Evolutionary conservation across 1,284 basidiomycete genomes (phyloP), one percentile per base, ranked within the genome.

Genomic region (Austroboletus novae-zelandiae): DNA sequence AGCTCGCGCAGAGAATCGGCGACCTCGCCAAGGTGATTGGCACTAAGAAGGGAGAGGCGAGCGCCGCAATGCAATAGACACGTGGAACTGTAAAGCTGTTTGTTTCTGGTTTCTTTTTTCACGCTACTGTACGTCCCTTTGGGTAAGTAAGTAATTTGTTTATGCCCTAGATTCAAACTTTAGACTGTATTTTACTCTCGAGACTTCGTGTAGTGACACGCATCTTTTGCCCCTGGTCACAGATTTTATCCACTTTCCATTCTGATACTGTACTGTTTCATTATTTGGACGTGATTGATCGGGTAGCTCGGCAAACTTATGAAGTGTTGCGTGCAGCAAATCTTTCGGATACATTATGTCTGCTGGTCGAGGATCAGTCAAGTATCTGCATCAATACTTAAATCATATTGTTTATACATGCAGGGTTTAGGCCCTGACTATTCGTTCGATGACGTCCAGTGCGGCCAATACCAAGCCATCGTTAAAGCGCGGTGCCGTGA

Each of bases 111-210:
- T 46, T 30, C 39, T 50, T 7, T n/a, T 27, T 27, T 18, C 15
- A 9, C 25, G 20, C 44, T 61, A 56, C 53, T 27, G 7, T 69
- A 55, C 51, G 32, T 27, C 25, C 13, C 32, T 40, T 17, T 45
- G 40, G 15, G n/a, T 45, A 52, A 64, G 50, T 64, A 40, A 13
- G 25, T 27, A 4, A 27, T 27, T 27, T 27, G 8, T 39, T 35
- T 53, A 53, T 51, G 55, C 52, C 45, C 41, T 67, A 68, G 64
- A 68, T 41, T 27, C 60, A 59, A 40, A 68, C 55, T 47, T 66
- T 64, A 64, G 57, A 67, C 41, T 27, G 25, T 27, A 27, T 27
- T 7, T 27, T 27, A 27, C 6, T 3, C 23, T 25, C 23, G 48
- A 35, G 7, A 31, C 45, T 15, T 43, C 46, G 50, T 57, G 45